These are phyloP conservation scores for Aspergillus niger DNA, from an alignment of 2,329 filamentous ascomycete genomes.

Conservation along the genomic window DNA sequence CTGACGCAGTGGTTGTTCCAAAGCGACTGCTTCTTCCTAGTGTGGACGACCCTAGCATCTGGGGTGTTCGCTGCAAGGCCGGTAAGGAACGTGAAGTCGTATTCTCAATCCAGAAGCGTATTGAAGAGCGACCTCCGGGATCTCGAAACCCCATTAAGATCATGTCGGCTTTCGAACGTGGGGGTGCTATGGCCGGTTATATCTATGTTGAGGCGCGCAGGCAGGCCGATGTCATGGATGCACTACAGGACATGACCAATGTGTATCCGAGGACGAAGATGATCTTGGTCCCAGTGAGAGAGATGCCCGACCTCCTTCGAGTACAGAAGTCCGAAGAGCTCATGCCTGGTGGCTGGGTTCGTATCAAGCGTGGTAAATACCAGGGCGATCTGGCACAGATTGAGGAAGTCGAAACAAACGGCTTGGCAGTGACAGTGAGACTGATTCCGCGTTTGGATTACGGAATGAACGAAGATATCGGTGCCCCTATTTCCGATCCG, in stretches of 20 bases:
- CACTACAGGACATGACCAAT: constrained; percentile 81
- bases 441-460: constrained; percentile 93
- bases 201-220: constrained; percentile 92
- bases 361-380: constrained; percentile 80
- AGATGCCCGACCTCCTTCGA: constrained; percentile 94
- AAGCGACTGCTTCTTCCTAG: constrained; percentile 86
- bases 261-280: constrained; percentile 87
- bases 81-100: constrained; percentile 94
- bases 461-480: constrained; percentile 77
- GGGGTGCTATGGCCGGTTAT: constrained; percentile 85
- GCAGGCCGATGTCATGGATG: constrained; percentile 80
- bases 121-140: constrained; percentile 71
- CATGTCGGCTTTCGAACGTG: constrained; percentile 88
- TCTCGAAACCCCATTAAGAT: constrained; percentile 82
- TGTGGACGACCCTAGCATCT: constrained; percentile 94
- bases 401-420: constrained; percentile 88
- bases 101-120: constrained; percentile 81
- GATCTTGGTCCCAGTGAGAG: constrained; percentile 88
- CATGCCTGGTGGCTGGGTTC: constrained; percentile 87
- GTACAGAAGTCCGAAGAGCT: constrained; percentile 84
- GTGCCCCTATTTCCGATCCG: constrained; percentile 55
- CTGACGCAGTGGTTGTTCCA: constrained; percentile 75
- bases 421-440: constrained; percentile 80
- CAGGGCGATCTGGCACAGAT: constrained; percentile 88
- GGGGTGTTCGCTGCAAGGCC: constrained; percentile 88